phyloP scores from a whole-genome alignment of 306 rosid species.

The Cucurbita moschata region DNA sequence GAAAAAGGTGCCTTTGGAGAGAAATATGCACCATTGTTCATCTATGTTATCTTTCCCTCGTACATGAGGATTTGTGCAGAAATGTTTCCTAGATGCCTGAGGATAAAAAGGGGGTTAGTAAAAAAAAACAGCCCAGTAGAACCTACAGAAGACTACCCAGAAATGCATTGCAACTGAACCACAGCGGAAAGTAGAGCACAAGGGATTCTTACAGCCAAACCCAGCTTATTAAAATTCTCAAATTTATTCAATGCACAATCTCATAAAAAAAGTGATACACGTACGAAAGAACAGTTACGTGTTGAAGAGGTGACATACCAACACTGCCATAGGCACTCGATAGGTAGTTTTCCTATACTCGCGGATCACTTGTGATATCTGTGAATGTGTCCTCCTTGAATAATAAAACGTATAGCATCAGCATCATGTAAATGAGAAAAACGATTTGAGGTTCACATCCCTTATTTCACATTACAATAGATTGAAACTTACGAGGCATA shows the following conservation, averaged over 20 bases:
- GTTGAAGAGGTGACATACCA: slow-evolving; percentile 42
- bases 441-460: not conserved
- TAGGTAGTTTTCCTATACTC: slow-evolving; percentile 74
- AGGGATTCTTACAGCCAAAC: not conserved
- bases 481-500: slow-evolving; percentile 61
- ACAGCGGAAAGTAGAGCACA: not conserved
- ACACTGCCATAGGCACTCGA: slow-evolving; percentile 79
- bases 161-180: not conserved
- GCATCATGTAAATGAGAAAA: not conserved
- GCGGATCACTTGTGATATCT: slow-evolving; percentile 73
- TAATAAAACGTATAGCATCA: slow-evolving; percentile 2
- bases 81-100: slow-evolving; percentile 87
- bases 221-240: not conserved
- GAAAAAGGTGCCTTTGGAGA: not conserved
- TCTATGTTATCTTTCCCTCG: slow-evolving; percentile 49
- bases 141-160: not conserved
- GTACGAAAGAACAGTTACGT: not conserved
- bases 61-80: slow-evolving; percentile 65
- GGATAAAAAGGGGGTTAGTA: slow-evolving; percentile 3
- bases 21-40: slow-evolving; percentile 59
- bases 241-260: not conserved
- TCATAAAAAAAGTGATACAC: not conserved
- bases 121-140: not conserved
- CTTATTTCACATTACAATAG: not conserved
- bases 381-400: slow-evolving; percentile 91